Evolutionary conservation across 2,329 filamentous ascomycete genomes (phyloP), one percentile per base, ranked within the genome.

Genomic region (Fusarium sp.): DNA sequence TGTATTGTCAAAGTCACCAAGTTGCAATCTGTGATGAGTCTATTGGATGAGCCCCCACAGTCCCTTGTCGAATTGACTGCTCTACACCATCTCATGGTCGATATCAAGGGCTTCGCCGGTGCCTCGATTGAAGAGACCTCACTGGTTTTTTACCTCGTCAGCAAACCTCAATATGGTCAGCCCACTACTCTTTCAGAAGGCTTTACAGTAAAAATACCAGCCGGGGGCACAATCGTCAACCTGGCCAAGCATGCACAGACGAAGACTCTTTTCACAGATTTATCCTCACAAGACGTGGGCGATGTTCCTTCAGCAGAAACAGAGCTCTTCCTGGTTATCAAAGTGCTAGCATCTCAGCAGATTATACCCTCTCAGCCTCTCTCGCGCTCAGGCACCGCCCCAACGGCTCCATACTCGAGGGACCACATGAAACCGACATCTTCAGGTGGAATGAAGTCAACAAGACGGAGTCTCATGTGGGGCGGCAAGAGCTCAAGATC

Each of bases 11-110:
- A 98, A 66, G 90, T 98, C 74, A 96, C 96, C 12, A 94, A 91
- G 80, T 86, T 98, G 64, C 97, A 99, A 84, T 97, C 96, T 9
- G 90, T 95, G 80, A 99, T 99, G 96, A 97, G 95, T 82, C 88
- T 98, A 78, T 87, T 99, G 51, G 92, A 98, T 66, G 92, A 94
- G 75, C 90, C 92, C n/a, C 95, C 95, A 1, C 89, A 90, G 26
- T 86, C 90, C 8, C 85, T 89, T 15, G 83, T 90, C 22, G 95
- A 94, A 75, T 88, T 92, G 56, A 91, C 90, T 2, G 87, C 93
- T 41, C 84, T 97, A 60, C 93, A 98, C 80, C 92, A 98, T 76
- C 83, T 97, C 10, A 86, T 97, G 66, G 89, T 98, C 36, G 94
- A 97, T 77, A 88, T 98, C 69, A 95, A 93, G 78, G 92, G 92